Conservation (phyloP, 2,329 filamentous ascomycete species). For the Xylariomycetidae sp. region DNA sequence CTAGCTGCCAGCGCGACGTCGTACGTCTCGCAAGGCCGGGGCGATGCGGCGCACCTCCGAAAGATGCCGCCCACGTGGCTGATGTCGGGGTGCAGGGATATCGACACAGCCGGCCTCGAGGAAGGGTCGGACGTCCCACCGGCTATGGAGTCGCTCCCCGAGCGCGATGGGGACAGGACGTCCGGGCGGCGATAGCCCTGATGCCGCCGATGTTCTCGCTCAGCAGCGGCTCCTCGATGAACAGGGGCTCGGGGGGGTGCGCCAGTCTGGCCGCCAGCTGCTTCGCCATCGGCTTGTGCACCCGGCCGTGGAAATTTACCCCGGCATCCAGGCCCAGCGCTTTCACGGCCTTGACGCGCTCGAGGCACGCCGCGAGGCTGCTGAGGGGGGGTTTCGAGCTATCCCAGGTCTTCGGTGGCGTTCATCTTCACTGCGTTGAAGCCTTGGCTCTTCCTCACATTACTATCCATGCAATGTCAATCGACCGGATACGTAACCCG, state of each 20-base stretch:
- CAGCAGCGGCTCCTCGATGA: conserved; percentile 67
- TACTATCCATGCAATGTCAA: conserved; percentile 62
- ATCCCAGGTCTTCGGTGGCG: conserved; percentile 65
- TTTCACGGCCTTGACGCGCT: conserved; percentile 63
- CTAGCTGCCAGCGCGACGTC: conserved; percentile 65
- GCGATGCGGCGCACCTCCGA: conserved; percentile 61
- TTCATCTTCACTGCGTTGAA: conserved; percentile 71
- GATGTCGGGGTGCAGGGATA: conserved; percentile 66
- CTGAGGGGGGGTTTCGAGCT: conserved; percentile 68
- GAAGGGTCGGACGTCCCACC: conserved; percentile 68
- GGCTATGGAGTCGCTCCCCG: conserved; percentile 62
- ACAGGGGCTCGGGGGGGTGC: conserved; percentile 61
- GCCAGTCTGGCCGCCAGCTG: conserved; percentile 63
- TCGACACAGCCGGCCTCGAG: conserved; percentile 62
- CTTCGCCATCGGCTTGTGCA: conserved; percentile 73
- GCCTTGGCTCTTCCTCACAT: conserved; percentile 51
- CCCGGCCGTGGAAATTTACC: conserved; percentile 69
- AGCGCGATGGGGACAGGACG: conserved; percentile 61
- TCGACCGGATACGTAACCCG: not conserved
- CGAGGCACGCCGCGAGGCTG: conserved; percentile 55
- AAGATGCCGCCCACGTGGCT: conserved; percentile 63
- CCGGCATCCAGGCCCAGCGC: conserved; percentile 63
- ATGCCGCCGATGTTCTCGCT: conserved; percentile 61
- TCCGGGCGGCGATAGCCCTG: conserved; percentile 48
- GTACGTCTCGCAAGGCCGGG: conserved; percentile 51